Conservation (phyloP, 352 stramenopile genomes). For the Phytophthora colocasiae region DNA sequence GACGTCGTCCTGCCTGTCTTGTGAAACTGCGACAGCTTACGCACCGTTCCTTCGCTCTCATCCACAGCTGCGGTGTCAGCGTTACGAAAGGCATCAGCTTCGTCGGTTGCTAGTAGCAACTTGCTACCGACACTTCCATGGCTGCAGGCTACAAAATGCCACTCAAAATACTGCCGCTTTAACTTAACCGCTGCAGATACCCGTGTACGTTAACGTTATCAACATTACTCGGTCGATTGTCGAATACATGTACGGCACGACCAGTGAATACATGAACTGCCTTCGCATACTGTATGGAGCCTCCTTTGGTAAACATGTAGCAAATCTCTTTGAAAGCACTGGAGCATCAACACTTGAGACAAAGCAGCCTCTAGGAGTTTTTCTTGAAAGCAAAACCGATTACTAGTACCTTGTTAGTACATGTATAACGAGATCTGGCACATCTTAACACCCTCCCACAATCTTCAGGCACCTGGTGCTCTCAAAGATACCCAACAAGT, state of each 20-base stretch:
- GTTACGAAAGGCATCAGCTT: constrained; percentile 7
- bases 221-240: neutral
- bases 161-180: neutral
- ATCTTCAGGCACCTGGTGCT: constrained; percentile 46
- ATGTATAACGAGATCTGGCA: no score
- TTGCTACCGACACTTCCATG: constrained; percentile 1
- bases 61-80: neutral
- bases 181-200: neutral
- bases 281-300: neutral
- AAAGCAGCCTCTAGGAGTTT: no score
- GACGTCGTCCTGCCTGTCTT: constrained; percentile 1
- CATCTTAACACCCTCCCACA: constrained; percentile 45
- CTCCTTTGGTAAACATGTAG: no score
- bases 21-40: constrained; percentile 23
- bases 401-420: no score
- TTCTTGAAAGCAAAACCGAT: no score
- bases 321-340: neutral
- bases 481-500: constrained; percentile 48
- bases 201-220: neutral
- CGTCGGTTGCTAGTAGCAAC: constrained; percentile 7
- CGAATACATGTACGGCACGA: constrained; percentile 4
- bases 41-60: constrained; percentile 13
- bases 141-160: neutral
- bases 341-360: neutral
- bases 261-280: constrained; percentile 5